Base-by-base conservation (phyloP, 345 rosid species). In the Litchi chinensis region DNA sequence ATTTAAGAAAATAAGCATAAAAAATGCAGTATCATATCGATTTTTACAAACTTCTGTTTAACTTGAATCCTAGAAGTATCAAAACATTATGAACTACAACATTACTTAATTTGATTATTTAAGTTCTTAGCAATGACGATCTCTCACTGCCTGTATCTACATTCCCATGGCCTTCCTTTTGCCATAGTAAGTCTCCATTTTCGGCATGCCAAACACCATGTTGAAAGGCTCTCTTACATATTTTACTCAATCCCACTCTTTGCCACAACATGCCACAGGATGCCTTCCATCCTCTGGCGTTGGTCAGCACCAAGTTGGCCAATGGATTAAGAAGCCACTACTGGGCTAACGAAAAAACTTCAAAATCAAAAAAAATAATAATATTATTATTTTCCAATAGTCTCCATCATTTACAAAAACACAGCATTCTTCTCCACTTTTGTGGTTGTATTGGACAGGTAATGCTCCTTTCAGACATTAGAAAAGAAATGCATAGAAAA, bases 11-110 rank as follows among this genome's bases (percentile, higher is more conserved):
- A 21, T 8, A 62, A 5, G 65, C 32, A 62, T 62, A 15, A 21
- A 62, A 18, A 60, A 60, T 60, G 65, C 65, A 74, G 77, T 39
- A 60, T 43, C 22, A 7, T 73, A 41, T 40, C 6, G 22, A n/a
- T 4, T 12, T 37, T 56, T 13, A 11, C 41, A 12, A 57, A 32
- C 70, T 66, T 37, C 70, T 39, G 46, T 6, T 66, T 65, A 65
- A 18, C 46, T 65, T 41, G n/a, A 26, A 66, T 66, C 10, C 40
- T 40, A 6, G 28, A n/a, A 59, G 26, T 6, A 8, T 10, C 32
- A 21, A 59, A 21, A 18, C 6, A 56, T 57, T 12, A 16, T 13
- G 52, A 10, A 12, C 67, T 57, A 32, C 76, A 73, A 39, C 21
- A 21, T 59, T 59, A 52, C 48, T 59, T 72, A 12, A 19, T 41